Base-by-base conservation (phyloP, 345 rosid species). In the Carallia brachiata region DNA sequence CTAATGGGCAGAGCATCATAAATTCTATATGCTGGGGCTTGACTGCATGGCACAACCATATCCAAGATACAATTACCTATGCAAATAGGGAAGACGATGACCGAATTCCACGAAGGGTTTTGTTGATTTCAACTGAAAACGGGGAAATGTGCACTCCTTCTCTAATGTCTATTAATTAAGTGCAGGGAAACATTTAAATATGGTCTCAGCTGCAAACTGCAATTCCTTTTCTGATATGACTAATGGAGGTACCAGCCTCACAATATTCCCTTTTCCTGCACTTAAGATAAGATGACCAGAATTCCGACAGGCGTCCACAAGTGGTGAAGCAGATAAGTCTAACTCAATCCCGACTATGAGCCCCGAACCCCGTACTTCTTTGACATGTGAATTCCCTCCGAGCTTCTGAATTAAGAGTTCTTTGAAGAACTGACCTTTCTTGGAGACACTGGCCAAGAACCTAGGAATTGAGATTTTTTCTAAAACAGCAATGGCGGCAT, bases 191-290 rank as follows among this genome's bases (percentile, higher is more conserved):
- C 68, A 62, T 23, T 62, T 50, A 17, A 48, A 28, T 17, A 91
- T 50, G 73, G 87, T 89, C 65, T 86, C 89, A 60, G 83, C 96
- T 9, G 92, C 97, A 66, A 48, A 70, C 52, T 80, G 84, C 61
- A 93, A 70, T 65, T 93, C 97, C 71, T 86, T 82, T 76, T 85
- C 89, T 6, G 92, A 78, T 69, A 95, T 84, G 71, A 92, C 82
- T 88, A 95, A 70, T 6, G 99, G 97, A 61, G 97, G 96, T 54
- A 95, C 97, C 62, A 92, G 72, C 79, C 98, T 90, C 56, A 95
- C 92, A 6, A 88, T 85, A 60, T 95, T 86, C 48, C 97, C 97
- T 74, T 89, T 90, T 16, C 99, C 97, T 0, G 97, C 96, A 13
- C 91, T 90, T 56, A 89, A 82, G 2, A 95, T 44, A 50, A 95